Conservation (phyloP, 768 basidiomycete species). For the Suillus subluteus region DNA sequence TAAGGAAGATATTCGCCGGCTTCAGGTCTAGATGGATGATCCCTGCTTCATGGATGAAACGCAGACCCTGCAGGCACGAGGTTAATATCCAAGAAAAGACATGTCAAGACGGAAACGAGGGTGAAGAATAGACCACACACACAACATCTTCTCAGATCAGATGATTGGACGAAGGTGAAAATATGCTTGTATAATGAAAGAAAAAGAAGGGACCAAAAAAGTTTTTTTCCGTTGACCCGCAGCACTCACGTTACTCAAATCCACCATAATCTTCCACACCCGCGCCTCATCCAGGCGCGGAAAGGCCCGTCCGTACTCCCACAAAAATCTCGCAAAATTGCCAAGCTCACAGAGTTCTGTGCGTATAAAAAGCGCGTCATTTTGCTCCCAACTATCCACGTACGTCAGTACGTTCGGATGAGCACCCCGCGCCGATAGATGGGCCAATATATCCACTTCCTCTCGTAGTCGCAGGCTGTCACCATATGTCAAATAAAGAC, state of each 20-base stretch:
- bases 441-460: constrained; percentile 90
- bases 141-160: neutral
- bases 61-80: constrained; percentile 61
- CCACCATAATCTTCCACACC: constrained; percentile 95
- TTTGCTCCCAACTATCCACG: constrained; percentile 96
- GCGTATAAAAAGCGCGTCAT: constrained; percentile 84
- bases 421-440: constrained; percentile 54
- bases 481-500: constrained; percentile 15
- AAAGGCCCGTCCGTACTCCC: constrained; percentile 86
- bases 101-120: constrained; percentile 15
- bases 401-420: constrained; percentile 89
- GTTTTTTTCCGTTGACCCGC: neutral
- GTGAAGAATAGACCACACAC: too few relatives aligned
- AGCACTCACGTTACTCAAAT: constrained; percentile 81
- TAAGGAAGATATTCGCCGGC: constrained; percentile 95
- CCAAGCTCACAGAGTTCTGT: constrained; percentile 95
- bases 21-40: constrained; percentile 97
- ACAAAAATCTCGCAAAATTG: constrained; percentile 88
- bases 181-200: constrained; percentile 3
- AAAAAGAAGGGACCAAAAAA: constrained; percentile 13
- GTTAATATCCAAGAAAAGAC: constrained; percentile 27
- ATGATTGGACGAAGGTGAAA: neutral
- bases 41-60: constrained; percentile 86
- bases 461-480: constrained; percentile 83
- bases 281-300: constrained; percentile 88